These are phyloP conservation scores for Dichomitus squalens DNA, from an alignment of 1,284 basidiomycete species.

Conservation along the genomic window DNA sequence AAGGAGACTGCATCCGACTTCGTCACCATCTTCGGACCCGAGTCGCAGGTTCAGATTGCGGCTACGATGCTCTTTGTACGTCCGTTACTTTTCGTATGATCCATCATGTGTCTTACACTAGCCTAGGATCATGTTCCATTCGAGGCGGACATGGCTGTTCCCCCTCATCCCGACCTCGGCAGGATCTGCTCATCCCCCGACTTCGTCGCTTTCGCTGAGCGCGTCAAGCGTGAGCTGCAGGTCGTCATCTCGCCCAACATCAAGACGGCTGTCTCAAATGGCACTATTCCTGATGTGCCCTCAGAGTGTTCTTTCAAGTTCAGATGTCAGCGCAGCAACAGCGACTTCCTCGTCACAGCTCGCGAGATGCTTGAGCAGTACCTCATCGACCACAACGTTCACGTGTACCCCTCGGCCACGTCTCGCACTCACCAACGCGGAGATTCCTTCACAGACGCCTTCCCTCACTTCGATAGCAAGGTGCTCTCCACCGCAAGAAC, in stretches of 20 bases:
- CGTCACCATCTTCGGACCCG: slow-evolving; percentile 94
- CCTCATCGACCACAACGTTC: slow-evolving; percentile 81
- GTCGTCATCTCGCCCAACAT: slow-evolving; percentile 84
- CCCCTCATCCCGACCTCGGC: slow-evolving; percentile 79
- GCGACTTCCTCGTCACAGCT: slow-evolving; percentile 88
- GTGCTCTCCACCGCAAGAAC: slow-evolving; percentile 78
- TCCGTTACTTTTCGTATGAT: slow-evolving; percentile 22
- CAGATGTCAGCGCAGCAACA: slow-evolving; percentile 91
- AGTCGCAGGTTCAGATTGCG: slow-evolving; percentile 95
- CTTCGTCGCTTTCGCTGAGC: slow-evolving; percentile 82
- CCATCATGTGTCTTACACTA: slow-evolving; percentile 18
- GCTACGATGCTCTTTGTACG: slow-evolving; percentile 91
- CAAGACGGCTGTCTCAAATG: slow-evolving; percentile 46
- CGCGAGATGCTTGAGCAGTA: slow-evolving; percentile 94
- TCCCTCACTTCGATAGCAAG: slow-evolving; percentile 97
- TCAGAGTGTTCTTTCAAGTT: slow-evolving; percentile 94
- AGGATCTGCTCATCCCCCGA: slow-evolving; percentile 77
- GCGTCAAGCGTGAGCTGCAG: slow-evolving; percentile 92
- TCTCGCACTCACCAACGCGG: slow-evolving; percentile 77
- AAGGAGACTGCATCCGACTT: slow-evolving; percentile 93
- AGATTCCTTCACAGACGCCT: slow-evolving; percentile 93
- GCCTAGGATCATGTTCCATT: slow-evolving; percentile 93
- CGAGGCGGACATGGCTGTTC: slow-evolving; percentile 93
- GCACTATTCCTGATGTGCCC: slow-evolving; percentile 47
- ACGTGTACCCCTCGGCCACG: slow-evolving; percentile 76